These are phyloP conservation scores for Poa annua DNA, from an alignment of 176 grass and related monocot species.

Conservation along the genomic window DNA sequence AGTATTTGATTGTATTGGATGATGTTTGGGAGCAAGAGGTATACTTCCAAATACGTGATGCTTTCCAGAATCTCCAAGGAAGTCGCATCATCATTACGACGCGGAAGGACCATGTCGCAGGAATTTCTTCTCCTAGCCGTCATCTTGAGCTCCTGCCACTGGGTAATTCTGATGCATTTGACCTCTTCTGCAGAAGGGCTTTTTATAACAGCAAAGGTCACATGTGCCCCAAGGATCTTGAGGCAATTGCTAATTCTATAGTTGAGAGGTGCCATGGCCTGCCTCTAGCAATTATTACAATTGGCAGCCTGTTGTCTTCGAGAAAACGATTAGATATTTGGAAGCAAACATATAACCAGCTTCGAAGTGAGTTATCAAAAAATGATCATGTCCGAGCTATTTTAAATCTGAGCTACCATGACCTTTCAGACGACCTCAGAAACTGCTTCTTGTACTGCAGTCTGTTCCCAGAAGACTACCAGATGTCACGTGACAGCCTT, in stretches of 20 bases:
- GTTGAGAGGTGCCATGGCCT: conserved; percentile 59
- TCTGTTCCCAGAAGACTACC: conserved; percentile 44
- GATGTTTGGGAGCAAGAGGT: conserved; percentile 69
- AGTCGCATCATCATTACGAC: conserved; percentile 68
- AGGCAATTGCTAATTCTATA: conserved; percentile 43
- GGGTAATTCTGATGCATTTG: not conserved
- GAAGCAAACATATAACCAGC: conserved; percentile 53
- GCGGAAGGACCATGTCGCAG: conserved; percentile 48
- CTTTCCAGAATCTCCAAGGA: conserved; percentile 33
- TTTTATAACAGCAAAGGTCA: conserved; percentile 38
- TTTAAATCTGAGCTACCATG: conserved; percentile 42
- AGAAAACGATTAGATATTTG: conserved; percentile 36
- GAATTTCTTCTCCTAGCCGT: conserved; percentile 25
- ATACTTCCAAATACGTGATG: conserved; percentile 51
- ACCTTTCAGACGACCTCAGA: conserved; percentile 35
- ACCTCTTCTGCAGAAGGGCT: conserved; percentile 50
- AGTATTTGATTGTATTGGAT: conserved; percentile 69
- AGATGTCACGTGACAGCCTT: conserved; percentile 17
- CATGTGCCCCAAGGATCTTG: conserved; percentile 40
- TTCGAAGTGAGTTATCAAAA: conserved; percentile 41
- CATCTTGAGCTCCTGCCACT: conserved; percentile 34
- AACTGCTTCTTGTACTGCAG: conserved; percentile 47
- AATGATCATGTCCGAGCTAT: conserved; percentile 41
- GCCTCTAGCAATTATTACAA: conserved; percentile 45
- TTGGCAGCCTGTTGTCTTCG: conserved; percentile 55